A percentile compares a stretch with the other conserved stretches of the same genome.
Conservation (phyloP, 495 filamentous ascomycete genomes). For the Lasiosphaeria miniovina region DNA sequence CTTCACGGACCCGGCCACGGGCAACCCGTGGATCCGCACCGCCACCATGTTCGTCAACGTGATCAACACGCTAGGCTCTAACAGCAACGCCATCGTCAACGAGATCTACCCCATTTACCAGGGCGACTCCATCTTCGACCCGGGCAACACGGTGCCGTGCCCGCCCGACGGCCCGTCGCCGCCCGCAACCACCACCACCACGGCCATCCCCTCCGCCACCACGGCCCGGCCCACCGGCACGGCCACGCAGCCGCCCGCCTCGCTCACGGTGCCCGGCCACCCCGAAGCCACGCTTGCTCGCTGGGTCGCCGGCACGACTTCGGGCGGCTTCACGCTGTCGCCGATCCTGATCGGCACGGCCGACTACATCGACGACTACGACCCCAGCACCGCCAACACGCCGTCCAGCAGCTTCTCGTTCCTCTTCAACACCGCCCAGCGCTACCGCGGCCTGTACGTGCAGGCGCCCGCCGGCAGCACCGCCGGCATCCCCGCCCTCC, state of each 20-base stretch:
- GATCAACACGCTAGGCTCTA: neutral
- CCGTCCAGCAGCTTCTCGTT: neutral
- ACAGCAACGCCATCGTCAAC: constrained; percentile 2
- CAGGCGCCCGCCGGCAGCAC: neutral
- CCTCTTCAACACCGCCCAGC: neutral
- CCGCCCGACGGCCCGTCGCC: neutral
- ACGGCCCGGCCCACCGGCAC: neutral
- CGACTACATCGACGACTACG: neutral
- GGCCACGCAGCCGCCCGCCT: neutral
- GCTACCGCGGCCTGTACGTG: neutral
- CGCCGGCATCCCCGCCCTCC: no score
- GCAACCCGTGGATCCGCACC: neutral
- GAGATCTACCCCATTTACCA: constrained; percentile 3
- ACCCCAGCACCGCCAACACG: neutral
- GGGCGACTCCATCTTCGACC: constrained; percentile 7
- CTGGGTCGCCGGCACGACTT: neutral
- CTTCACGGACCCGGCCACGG: neutral
- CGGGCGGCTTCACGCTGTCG: neutral
- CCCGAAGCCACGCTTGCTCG: neutral
- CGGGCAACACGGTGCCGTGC: neutral
- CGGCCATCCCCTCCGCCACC: neutral
- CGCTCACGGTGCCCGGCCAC: neutral
- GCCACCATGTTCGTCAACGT: constrained; percentile 1
- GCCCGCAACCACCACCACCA: neutral
- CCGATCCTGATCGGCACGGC: neutral